Percentiles rank a stretch among this genome's conserved stretches.
Conservation (phyloP, 148 eudicot genomes). For the Rhododendron henanense region DNA sequence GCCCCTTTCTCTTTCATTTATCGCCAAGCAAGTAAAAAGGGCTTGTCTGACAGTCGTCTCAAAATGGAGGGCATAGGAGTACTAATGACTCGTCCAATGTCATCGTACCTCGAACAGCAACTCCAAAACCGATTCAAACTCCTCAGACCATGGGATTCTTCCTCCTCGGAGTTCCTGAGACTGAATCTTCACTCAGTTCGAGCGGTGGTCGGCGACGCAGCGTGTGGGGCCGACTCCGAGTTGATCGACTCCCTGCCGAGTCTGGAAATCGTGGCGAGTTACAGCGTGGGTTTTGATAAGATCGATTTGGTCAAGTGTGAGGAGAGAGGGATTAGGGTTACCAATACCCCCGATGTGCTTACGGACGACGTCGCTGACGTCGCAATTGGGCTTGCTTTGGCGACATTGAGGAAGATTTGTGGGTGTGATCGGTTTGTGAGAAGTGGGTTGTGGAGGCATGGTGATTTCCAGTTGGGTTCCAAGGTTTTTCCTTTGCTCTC, state of each 20-base stretch:
- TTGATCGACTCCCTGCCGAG: constrained; percentile 58
- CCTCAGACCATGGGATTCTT: constrained; percentile 1
- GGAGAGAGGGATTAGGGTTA: constrained; percentile 58
- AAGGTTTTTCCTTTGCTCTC: constrained; percentile 30
- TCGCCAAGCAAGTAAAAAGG: neutral
- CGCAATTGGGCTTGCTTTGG: constrained; percentile 42
- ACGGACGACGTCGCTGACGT: constrained; percentile 70
- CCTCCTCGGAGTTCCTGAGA: constrained; percentile 16
- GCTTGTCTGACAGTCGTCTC: neutral
- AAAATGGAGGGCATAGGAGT: neutral
- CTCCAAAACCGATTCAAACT: constrained; percentile 18
- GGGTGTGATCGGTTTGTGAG: constrained; percentile 43
- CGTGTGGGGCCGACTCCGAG: constrained; percentile 41
- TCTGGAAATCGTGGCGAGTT: constrained; percentile 52
- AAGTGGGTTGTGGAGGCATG: constrained; percentile 40
- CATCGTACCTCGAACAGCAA: neutral
- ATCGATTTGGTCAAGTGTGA: constrained; percentile 50
- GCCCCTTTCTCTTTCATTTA: no score
- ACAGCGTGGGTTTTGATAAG: constrained; percentile 69
- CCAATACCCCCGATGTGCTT: constrained; percentile 61
- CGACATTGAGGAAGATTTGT: constrained; percentile 46
- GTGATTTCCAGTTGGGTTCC: constrained; percentile 34
- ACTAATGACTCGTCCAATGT: neutral
- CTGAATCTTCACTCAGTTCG: constrained; percentile 30
- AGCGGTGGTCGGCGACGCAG: constrained; percentile 46